These are phyloP conservation scores for Termitomyces sp. DNA, from an alignment of 768 basidiomycete species.

Conservation along the genomic window DNA sequence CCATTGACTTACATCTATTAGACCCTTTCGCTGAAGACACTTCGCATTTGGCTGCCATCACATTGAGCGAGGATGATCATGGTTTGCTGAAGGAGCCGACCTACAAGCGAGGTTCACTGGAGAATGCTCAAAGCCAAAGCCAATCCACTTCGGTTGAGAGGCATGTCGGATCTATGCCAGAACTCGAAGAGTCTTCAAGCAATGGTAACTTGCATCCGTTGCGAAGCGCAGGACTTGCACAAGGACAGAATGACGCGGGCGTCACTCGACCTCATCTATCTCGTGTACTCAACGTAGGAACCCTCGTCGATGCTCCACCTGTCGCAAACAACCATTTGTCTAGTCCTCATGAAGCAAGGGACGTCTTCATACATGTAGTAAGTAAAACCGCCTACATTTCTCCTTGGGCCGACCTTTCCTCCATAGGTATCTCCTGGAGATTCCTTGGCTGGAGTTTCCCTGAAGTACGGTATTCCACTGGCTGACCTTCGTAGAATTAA, in stretches of 20 bases:
- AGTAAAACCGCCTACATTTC: constrained; percentile 10
- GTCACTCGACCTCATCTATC: constrained; percentile 23
- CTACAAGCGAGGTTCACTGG: neutral
- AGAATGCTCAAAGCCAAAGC: neutral
- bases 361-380: constrained; percentile 61
- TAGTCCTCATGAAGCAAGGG: constrained; percentile 32
- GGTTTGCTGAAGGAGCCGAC: neutral
- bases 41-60: neutral
- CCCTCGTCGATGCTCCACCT: constrained; percentile 24
- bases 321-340: constrained; percentile 9
- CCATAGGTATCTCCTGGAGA: constrained; percentile 65
- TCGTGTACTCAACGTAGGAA: constrained; percentile 18
- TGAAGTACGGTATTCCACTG: constrained; percentile 85
- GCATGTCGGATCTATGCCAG: constrained; percentile 22
- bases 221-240: constrained; percentile 20
- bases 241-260: constrained; percentile 21
- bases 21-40: constrained; percentile 12
- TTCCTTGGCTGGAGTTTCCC: constrained; percentile 80
- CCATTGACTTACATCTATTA: constrained; percentile 6
- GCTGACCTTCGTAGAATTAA: constrained; percentile 83
- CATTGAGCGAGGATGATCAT: constrained; percentile 1
- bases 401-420: constrained; percentile 2
- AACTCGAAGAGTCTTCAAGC: constrained; percentile 6
- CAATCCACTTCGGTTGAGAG: neutral
- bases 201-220: constrained; percentile 19